Base-by-base conservation (phyloP, 202 grass and related monocot genomes). In the Eragrostis tef region DNA sequence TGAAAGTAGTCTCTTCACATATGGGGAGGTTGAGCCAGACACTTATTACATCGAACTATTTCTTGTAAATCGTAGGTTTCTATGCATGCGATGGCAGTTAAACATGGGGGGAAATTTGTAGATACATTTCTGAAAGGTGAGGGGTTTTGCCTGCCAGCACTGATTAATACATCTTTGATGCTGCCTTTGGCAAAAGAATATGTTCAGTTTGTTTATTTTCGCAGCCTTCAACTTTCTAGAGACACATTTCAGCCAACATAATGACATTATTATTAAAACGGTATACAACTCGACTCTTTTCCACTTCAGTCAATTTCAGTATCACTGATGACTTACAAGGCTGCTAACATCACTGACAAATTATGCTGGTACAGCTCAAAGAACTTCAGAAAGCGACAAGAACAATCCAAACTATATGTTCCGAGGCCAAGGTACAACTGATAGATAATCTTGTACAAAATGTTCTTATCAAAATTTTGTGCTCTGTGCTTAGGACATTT, bases 121-220 rank as follows among this genome's bases (percentile, higher is more conserved):
- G 90, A 93, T 79, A 77, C 78, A 84, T 98, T 98, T 86, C 86
- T 98, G 72, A 98, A 94, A 94, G 92, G 94, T 94, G 88, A 81
- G 7, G 34, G 34, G 1, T 64, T 62, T 62, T 62, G 61, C 78
- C 50, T 77, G 34, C 27, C 20, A 79, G 47, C 62, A 69, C 20
- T 47, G 39, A 20, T 68, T 50, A 42, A 46, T 71, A 44, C 70
- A 86, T 75, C 36, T 39, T 65, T 31, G 3, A 56, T 88, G 25
- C 69, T 77, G 19, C 65, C 31, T 90, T 89, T 53, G 24, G 60
- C 46, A 78, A 54, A 79, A 46, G 53, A 78, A 73, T 41, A 74
- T 84, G 54, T 67, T 79, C 27, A 47, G 13, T 61, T 75, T 84
- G 58, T 43, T 65, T 17, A 21, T 51, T 31, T 16, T 82, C 88